These are phyloP conservation scores for slime mould (Dictyostelium discoideum) DNA, from an alignment of 78 protist genomes.

Conservation along the genomic window DNA sequence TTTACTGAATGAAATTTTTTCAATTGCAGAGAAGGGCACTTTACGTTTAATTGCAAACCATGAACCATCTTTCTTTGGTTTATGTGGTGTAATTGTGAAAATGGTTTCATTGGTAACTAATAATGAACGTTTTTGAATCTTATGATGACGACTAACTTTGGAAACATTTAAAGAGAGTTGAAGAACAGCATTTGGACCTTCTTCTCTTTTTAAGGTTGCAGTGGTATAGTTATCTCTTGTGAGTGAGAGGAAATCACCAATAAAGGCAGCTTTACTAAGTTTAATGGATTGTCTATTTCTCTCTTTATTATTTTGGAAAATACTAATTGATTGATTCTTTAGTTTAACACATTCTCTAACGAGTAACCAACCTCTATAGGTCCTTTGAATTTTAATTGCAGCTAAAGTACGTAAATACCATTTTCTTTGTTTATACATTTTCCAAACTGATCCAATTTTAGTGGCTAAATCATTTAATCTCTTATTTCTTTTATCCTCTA, in stretches of 20 bases:
- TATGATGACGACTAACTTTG: constrained; percentile 66
- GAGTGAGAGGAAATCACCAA: constrained; percentile 70
- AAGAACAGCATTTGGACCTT: neutral
- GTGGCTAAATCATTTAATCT: constrained; percentile 44
- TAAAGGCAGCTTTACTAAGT: constrained; percentile 13
- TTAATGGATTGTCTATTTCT: constrained; percentile 42
- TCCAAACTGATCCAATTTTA: constrained; percentile 46
- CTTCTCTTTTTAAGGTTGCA: constrained; percentile 10
- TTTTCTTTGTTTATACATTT: constrained; percentile 41
- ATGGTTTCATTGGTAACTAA: constrained; percentile 24
- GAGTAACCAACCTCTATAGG: constrained; percentile 44
- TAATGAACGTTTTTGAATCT: constrained; percentile 65
- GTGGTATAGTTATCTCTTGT: neutral
- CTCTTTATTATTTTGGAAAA: constrained; percentile 71
- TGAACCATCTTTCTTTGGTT: constrained; percentile 78
- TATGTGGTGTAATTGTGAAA: constrained; percentile 11
- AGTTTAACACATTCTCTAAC: constrained; percentile 61
- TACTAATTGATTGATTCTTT: constrained; percentile 41
- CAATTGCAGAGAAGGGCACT: constrained; percentile 31
- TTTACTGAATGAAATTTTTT: neutral
- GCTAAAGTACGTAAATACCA: constrained; percentile 50
- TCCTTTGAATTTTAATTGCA: constrained; percentile 34
- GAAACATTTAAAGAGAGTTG: constrained; percentile 42
- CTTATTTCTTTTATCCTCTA: constrained; percentile 47
- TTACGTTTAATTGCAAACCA: constrained; percentile 55